Base-by-base conservation (phyloP, 257 asterid genomes). In the Scutellaria galericulata region DNA sequence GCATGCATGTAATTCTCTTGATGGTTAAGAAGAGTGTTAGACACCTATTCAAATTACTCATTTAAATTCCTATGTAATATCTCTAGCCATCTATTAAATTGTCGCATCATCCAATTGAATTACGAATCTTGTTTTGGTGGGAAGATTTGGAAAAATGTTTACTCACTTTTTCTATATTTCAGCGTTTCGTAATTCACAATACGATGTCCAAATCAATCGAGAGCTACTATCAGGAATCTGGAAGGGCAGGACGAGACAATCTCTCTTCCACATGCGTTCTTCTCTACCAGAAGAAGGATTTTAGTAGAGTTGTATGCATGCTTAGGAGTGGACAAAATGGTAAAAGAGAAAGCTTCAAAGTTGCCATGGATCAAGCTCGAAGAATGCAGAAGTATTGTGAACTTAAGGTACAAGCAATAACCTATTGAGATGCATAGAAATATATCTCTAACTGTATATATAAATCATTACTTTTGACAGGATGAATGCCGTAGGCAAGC, bases 171-270 rank as follows among this genome's bases (percentile, higher is more conserved):
- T 22, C 50, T 75, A 9, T 58, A 9, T 77, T 82, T 76, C 97
- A 95, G 97, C 92, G 98, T 71, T 95, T 92, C 9, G 98, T 95
- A 51, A 74, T 95, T 76, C 99, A 95, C 86, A 90, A 92, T 84
- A 85, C 97, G 69, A 73, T 95, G 91, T 95, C 99, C 58, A 92
- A 95, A 81, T 90, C 99, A 57, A 88, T 95, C 7, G 99, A 95
- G 85, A 90, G 99, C 84, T 92, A 92, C 87, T 95, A 95, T 83
- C 97, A 92, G 81, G 98, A 95, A 90, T 93, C 99, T 40, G 99
- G 99, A 79, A 85, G 99, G 85, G 97, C 99, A 5, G 99, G 99
- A 66, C 84, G 98, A 70, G 98, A 90, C 77, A 79, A 82, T 73
- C 81, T 83, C 45, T 77, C 96, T 46, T 81, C 99, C 57, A 82